Evolutionary conservation across 345 rosid species (phyloP), one percentile per base, ranked within the genome.

Genomic region (Hibiscus tridactylites): DNA sequence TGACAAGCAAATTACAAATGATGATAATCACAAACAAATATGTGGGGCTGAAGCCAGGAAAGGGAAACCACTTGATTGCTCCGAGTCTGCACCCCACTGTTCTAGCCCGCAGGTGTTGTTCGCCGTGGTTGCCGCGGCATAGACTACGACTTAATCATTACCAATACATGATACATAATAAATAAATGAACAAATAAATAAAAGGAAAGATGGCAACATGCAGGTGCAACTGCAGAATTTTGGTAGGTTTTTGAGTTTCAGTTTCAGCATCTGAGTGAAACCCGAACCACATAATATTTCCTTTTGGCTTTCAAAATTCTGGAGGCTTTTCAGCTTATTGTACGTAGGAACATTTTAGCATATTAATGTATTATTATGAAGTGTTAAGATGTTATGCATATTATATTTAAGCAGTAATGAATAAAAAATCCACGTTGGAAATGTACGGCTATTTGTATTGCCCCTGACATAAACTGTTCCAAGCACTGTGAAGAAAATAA

Each of bases 21-120:
- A 78, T 21, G 72, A 81, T 44, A 44, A 44, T 59, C 68, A 60
- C 71, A 72, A 70, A 29, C 77, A 78, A 11, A 75, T 44, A 10
- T 65, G 79, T 28, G 58, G 75, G 58, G 39, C 61, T 33, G 73
- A 75, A 69, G 79, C 76, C 21, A 29, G 71, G 70, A 81, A 73
- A 70, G 24, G 73, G 70, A 81, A 73, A 65, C 17, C 56, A 0
- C 76, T 53, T 15, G 79, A 81, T 39, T 71, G 54, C 73, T 72
- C 81, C 4, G n/a, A 59, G 35, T 13, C 62, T 59, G 53, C 16
- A 9, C 72, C 81, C 54, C 73, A 75, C 21, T 75, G 72, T 63
- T 72, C 79, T 16, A 68, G 77, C 13, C 59, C 61, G 7, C 68
- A 19, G 33, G 62, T 76, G 53, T 47, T 68, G 2, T 57, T 70